Percentiles rank a stretch among this genome's conserved stretches.
phyloP scores from a whole-genome alignment of 2,329 filamentous ascomycete genomes.

The Raffaelea albimanens region DNA sequence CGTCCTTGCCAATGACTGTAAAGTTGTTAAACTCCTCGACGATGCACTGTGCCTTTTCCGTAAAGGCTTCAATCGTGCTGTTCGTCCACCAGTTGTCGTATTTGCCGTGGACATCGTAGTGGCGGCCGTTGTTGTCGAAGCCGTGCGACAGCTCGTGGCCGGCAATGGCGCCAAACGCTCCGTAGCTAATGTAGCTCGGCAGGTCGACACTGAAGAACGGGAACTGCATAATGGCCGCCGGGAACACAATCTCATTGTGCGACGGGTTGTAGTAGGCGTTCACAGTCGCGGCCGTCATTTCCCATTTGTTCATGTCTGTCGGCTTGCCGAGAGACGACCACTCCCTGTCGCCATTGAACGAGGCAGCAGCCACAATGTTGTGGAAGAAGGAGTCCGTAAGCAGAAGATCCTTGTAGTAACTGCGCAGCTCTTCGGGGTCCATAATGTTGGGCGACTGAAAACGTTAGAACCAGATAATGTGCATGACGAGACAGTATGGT shows the following conservation, averaged over 20 bases:
- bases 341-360: conserved; percentile 34
- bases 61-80: conserved; percentile 46
- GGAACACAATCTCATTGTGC: conserved; percentile 61
- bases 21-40: conserved; percentile 57
- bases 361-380: conserved; percentile 43
- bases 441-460: conserved; percentile 42
- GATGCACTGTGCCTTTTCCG: conserved; percentile 53
- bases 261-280: conserved; percentile 58
- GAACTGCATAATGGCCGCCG: conserved; percentile 60
- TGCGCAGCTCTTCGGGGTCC: conserved; percentile 42
- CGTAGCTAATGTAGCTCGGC: conserved; percentile 58
- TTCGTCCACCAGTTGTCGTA: conserved; percentile 60
- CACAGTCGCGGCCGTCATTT: conserved; percentile 49
- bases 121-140: conserved; percentile 56
- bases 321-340: conserved; percentile 53
- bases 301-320: conserved; percentile 50
- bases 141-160: conserved; percentile 64
- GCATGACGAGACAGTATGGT: no score
- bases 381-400: conserved; percentile 45
- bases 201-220: conserved; percentile 55
- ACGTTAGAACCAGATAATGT: neutral
- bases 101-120: conserved; percentile 56
- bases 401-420: conserved; percentile 46
- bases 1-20: conserved; percentile 46
- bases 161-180: conserved; percentile 57